Conservation (phyloP, 2,329 filamentous ascomycete genomes). For the Xylariaceae sp. region DNA sequence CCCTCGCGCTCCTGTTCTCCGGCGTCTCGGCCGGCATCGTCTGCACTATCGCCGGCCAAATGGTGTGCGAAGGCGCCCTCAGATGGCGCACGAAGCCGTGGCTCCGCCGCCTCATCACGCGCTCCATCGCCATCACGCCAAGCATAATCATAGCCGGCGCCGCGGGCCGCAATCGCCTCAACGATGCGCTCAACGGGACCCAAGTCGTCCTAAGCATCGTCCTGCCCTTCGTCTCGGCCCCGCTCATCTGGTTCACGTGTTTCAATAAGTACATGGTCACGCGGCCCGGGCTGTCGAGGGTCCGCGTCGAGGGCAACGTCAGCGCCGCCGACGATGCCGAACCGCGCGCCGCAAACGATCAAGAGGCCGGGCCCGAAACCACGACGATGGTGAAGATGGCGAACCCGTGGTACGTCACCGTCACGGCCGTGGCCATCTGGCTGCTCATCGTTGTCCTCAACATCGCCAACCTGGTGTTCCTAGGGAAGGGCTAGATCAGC, state of each 20-base stretch:
- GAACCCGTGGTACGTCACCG: conserved; percentile 63
- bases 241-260: conserved; percentile 81
- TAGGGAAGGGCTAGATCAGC: conserved; percentile 22
- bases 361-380: conserved; percentile 9
- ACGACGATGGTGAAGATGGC: conserved; percentile 56
- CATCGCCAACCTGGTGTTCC: conserved; percentile 44
- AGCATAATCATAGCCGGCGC: conserved; percentile 79
- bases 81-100: conserved; percentile 72
- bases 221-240: conserved; percentile 76
- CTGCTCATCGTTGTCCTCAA: conserved; percentile 69
- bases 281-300: conserved; percentile 40
- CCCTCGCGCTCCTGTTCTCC: conserved; percentile 72
- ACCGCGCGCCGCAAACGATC: conserved; percentile 2
- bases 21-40: conserved; percentile 80
- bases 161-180: conserved; percentile 66
- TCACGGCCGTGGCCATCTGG: conserved; percentile 61
- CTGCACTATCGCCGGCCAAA: conserved; percentile 85
- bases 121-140: conserved; percentile 75
- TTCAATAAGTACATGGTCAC: conserved; percentile 77
- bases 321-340: conserved; percentile 16
- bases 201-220: conserved; percentile 78
- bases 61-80: conserved; percentile 80
- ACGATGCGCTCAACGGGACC: conserved; percentile 66
- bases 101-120: conserved; percentile 72
- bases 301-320: conserved; percentile 30